Evolutionary conservation across 495 filamentous ascomycete species (phyloP).

Genomic region (Penicillium subrubescens): DNA sequence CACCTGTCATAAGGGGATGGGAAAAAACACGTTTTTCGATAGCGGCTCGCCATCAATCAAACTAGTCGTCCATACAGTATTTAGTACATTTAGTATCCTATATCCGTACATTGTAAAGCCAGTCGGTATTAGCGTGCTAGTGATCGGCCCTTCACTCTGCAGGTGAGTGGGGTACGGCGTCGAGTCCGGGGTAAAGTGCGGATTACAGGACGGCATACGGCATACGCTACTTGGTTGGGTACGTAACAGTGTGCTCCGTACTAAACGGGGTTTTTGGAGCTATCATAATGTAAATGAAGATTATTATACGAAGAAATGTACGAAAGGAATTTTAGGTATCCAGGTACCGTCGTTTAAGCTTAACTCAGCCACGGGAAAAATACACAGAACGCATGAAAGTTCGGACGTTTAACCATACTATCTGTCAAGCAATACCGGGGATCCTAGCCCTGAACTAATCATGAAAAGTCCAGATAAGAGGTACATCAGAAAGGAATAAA

Average conservation of each 20-base stretch:
- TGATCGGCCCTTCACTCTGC: slow-evolving; percentile 9
- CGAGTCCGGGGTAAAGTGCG: slow-evolving; percentile 9
- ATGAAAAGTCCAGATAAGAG: slow-evolving; percentile 4
- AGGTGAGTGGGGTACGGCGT: not conserved
- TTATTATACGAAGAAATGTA: not conserved
- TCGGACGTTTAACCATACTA: not conserved
- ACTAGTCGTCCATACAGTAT: not conserved
- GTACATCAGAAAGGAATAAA: slow-evolving; percentile 7
- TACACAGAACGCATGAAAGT: not conserved
- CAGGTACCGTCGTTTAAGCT: not conserved
- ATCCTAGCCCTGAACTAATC: not conserved
- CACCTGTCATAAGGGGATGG: not conserved
- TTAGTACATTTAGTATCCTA: not conserved
- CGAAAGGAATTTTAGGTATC: not conserved
- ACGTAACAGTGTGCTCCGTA: slow-evolving; percentile 6
- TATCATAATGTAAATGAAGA: not conserved
- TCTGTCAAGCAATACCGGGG: not conserved
- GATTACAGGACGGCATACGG: not conserved
- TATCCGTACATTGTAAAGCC: not conserved
- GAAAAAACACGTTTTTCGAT: not conserved
- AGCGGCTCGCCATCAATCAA: not conserved
- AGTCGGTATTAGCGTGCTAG: slow-evolving; percentile 2
- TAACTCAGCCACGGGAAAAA: not conserved
- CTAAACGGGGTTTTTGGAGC: not conserved
- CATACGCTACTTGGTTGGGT: not conserved